A percentile compares a stretch with the other conserved stretches of the same genome.
These are phyloP conservation scores for Aspergillus thermomutatus DNA, from an alignment of 2,329 filamentous ascomycete species.

Conservation along the genomic window DNA sequence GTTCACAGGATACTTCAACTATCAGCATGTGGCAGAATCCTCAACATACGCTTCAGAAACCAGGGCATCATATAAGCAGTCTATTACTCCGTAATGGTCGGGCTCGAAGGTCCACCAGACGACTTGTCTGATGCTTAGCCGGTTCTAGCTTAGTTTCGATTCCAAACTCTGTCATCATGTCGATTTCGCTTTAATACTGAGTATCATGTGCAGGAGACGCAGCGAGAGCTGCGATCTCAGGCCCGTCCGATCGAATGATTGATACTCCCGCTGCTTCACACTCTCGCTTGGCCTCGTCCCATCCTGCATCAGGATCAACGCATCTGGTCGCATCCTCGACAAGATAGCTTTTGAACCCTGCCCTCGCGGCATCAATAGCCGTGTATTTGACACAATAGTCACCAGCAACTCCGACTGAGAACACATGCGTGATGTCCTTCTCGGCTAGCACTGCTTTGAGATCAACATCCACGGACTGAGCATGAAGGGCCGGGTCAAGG, in stretches of 20 bases:
- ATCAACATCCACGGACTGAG: conserved; percentile 50
- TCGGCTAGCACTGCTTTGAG: conserved; percentile 58
- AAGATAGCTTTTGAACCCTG: conserved; percentile 74
- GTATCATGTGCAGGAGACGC: neutral
- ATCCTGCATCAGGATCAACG: conserved; percentile 59
- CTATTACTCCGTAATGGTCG: too few relatives aligned
- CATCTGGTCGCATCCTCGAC: conserved; percentile 74
- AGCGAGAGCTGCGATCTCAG: conserved; percentile 53
- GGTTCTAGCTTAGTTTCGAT: too few relatives aligned
- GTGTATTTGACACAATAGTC: conserved; percentile 88
- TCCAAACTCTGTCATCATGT: neutral
- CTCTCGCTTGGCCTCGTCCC: conserved; percentile 54
- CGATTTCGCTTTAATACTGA: neutral
- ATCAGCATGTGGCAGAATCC: neutral
- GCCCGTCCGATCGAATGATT: conserved; percentile 57
- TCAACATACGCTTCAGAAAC: neutral
- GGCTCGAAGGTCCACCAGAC: too few relatives aligned
- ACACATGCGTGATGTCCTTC: conserved; percentile 70
- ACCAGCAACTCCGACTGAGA: conserved; percentile 77
- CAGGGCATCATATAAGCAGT: too few relatives aligned
- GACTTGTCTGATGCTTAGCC: too few relatives aligned
- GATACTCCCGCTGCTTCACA: conserved; percentile 59
- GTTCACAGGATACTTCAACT: neutral
- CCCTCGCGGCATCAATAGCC: conserved; percentile 70
- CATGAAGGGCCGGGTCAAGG: conserved; percentile 29